Percentiles rank a stretch among this genome's conserved stretches.
These are phyloP conservation scores for Corymbia citriodora DNA, from an alignment of 441 rosid species.

Conservation along the genomic window DNA sequence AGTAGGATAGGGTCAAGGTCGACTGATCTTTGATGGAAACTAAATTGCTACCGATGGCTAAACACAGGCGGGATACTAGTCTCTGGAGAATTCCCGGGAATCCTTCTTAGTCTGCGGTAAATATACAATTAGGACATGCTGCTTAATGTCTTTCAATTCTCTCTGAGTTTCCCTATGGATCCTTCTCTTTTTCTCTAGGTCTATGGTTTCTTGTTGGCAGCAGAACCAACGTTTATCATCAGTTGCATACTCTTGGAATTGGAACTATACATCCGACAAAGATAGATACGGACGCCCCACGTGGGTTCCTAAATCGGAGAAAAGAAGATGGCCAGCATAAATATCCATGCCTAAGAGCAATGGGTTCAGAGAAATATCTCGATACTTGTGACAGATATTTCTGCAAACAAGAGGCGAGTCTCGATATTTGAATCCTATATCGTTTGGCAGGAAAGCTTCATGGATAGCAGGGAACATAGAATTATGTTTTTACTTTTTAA, in stretches of 20 bases:
- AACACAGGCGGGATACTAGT: not conserved
- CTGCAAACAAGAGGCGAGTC: not conserved
- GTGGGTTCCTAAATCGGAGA: not conserved
- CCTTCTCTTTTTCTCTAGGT: not conserved
- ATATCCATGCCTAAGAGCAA: not conserved
- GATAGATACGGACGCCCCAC: not conserved
- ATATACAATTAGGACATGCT: not conserved
- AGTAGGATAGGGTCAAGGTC: not conserved
- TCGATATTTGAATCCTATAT: not conserved
- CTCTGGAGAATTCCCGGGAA: not conserved
- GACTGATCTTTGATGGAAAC: not conserved
- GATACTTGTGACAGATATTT: not conserved
- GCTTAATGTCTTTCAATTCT: not conserved
- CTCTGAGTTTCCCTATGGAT: not conserved
- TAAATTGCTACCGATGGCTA: not conserved
- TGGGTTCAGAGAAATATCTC: not conserved
- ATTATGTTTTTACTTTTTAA: not conserved
- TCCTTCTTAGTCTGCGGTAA: not conserved
- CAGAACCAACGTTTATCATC: not conserved
- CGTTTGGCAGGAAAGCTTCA: not conserved
- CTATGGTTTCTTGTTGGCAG: not conserved
- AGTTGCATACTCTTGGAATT: not conserved
- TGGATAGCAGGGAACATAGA: not conserved
- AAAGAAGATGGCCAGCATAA: not conserved
- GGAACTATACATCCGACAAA: not conserved